phyloP scores from a whole-genome alignment of 768 basidiomycete species.

The Boletus edulis region DNA sequence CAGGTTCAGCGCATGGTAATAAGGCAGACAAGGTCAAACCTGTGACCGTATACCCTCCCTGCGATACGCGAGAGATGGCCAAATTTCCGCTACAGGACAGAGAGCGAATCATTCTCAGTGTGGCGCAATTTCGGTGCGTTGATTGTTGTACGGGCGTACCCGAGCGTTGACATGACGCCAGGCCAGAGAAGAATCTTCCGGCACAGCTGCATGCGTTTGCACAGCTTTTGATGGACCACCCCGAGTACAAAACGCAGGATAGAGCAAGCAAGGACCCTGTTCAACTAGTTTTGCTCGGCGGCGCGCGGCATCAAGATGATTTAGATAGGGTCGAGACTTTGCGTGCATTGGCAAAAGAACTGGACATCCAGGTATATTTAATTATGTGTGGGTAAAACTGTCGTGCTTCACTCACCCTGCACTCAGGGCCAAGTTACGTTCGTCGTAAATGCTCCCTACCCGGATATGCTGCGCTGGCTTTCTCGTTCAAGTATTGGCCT shows the following conservation, averaged over 20 bases:
- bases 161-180: conserved; percentile 25
- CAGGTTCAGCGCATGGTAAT: background rate
- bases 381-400: background rate
- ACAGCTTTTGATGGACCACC: conserved; percentile 53
- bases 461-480: conserved; percentile 67
- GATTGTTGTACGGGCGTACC: background rate
- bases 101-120: conserved; percentile 70
- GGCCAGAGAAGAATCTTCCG: conserved; percentile 93
- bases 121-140: conserved; percentile 88
- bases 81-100: conserved; percentile 52
- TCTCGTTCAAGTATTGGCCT: conserved; percentile 78
- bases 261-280: conserved; percentile 33
- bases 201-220: conserved; percentile 74
- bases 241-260: conserved; percentile 44
- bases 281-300: conserved; percentile 77
- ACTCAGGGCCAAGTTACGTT: conserved; percentile 69
- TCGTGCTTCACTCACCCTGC: conserved; percentile 1
- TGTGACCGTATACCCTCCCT: conserved; percentile 83
- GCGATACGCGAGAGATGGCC: conserved; percentile 76
- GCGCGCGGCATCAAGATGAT: conserved; percentile 79
- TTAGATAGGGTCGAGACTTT: conserved; percentile 63
- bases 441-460: conserved; percentile 78
- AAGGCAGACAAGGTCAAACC: conserved; percentile 5
- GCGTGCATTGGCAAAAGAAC: conserved; percentile 52
- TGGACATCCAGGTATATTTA: conserved; percentile 60